A percentile compares a stretch with the other conserved stretches of the same genome.
phyloP scores from a whole-genome alignment of 1,284 basidiomycete species.

The Coriolopsis trogii region DNA sequence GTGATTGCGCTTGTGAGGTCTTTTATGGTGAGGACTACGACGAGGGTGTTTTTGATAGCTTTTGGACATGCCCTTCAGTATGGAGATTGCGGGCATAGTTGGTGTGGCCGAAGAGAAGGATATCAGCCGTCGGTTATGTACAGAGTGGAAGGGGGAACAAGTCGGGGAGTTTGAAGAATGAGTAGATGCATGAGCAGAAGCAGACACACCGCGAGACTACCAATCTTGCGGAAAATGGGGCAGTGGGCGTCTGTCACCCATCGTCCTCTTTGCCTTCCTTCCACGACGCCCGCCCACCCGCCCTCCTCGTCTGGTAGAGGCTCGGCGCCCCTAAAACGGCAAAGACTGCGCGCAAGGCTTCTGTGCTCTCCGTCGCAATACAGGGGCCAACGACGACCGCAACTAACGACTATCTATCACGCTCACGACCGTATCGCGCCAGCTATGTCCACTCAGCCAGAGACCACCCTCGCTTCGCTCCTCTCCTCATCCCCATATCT shows the following conservation, averaged over 20 bases:
- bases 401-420: constrained; percentile 11
- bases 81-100: constrained; percentile 26
- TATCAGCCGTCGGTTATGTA: too few relatives aligned
- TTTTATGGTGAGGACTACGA: constrained; percentile 14
- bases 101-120: too few relatives aligned
- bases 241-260: too few relatives aligned
- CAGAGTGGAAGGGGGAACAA: too few relatives aligned
- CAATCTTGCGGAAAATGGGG: background rate
- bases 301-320: too few relatives aligned
- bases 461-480: constrained; percentile 27
- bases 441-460: constrained; percentile 17
- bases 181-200: constrained; percentile 4
- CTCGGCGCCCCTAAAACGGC: too few relatives aligned
- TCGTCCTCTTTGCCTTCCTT: background rate
- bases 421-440: constrained; percentile 12
- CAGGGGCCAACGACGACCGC: background rate
- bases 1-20: constrained; percentile 24
- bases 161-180: background rate
- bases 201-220: constrained; percentile 2
- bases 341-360: background rate
- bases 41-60: constrained; percentile 10
- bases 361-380: background rate
- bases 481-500: constrained; percentile 29
- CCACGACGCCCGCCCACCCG: too few relatives aligned
- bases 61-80: constrained; percentile 26